Evolutionary conservation across 805 yeast genomes (phyloP).

Genomic region (Wickerhamomyces strasburgensis): DNA sequence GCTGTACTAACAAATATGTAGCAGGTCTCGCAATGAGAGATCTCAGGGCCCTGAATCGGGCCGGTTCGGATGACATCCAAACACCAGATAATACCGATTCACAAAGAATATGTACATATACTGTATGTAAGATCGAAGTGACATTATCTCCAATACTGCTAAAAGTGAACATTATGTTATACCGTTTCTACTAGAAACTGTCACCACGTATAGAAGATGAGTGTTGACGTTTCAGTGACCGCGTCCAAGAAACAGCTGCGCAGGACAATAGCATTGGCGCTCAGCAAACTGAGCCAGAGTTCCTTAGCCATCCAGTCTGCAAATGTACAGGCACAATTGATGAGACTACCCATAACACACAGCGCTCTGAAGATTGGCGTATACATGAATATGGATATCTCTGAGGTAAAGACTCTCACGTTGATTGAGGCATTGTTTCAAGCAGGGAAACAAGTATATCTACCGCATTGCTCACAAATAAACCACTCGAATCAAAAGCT

Average conservation of each 20-base stretch:
- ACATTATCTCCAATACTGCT: too few species aligned
- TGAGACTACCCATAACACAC: slow-evolving; percentile 31
- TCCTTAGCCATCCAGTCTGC: slow-evolving; percentile 25
- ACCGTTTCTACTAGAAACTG: too few species aligned
- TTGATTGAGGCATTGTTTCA: slow-evolving; percentile 50
- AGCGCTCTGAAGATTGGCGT: slow-evolving; percentile 51
- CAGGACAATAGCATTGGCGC: slow-evolving; percentile 13
- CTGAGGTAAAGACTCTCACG: slow-evolving; percentile 59
- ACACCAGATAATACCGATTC: not conserved
- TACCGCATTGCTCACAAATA: slow-evolving; percentile 45
- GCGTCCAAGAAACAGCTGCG: slow-evolving; percentile 22
- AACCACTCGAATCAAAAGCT: slow-evolving; percentile 24
- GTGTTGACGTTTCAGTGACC: too few species aligned
- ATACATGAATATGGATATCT: slow-evolving; percentile 70
- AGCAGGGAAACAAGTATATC: slow-evolving; percentile 45
- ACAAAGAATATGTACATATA: too few species aligned
- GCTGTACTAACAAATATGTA: too few species aligned
- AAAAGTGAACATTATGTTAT: too few species aligned
- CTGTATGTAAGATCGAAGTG: too few species aligned
- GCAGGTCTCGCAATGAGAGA: too few species aligned
- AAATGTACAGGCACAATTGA: slow-evolving; percentile 15
- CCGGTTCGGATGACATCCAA: not conserved
- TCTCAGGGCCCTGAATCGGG: not conserved
- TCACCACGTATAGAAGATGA: too few species aligned
- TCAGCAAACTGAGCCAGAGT: slow-evolving; percentile 15